Conservation (phyloP, 75 land plant genomes). For the Cunninghamia lanceolata region DNA sequence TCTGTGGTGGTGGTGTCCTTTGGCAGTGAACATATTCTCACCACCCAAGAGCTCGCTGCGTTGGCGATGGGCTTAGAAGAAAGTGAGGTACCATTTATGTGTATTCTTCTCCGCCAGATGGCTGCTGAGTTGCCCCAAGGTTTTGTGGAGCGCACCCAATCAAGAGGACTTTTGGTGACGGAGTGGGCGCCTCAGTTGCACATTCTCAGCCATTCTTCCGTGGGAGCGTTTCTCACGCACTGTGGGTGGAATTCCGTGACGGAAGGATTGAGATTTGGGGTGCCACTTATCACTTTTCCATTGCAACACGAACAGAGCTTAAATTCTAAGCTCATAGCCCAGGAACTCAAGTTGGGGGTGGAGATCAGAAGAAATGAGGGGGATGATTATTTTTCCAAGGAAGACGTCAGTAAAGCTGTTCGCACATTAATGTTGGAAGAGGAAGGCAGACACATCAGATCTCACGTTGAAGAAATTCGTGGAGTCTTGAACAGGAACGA, state of each 20-base stretch:
- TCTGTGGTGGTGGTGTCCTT: conserved; percentile 11
- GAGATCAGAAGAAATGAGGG: too few species aligned
- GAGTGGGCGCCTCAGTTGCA: too few species aligned
- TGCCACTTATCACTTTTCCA: too few species aligned
- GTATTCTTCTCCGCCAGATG: too few species aligned
- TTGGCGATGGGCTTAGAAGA: conserved; percentile 14
- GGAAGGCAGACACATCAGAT: neutral
- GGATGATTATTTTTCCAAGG: too few species aligned
- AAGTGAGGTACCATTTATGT: neutral
- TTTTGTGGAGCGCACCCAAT: too few species aligned
- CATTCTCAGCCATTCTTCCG: neutral
- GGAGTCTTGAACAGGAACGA: neutral
- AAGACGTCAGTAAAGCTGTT: neutral
- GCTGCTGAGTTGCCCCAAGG: too few species aligned
- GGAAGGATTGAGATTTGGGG: too few species aligned
- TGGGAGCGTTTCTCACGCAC: neutral
- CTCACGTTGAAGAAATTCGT: neutral
- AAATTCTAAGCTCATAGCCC: too few species aligned
- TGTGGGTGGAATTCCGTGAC: conserved; percentile 4
- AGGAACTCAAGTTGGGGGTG: too few species aligned
- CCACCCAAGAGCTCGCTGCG: conserved; percentile 8
- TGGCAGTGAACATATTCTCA: conserved; percentile 16
- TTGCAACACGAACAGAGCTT: too few species aligned
- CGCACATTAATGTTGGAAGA: neutral
- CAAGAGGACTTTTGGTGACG: too few species aligned